These are phyloP conservation scores for Tylopilus balloui DNA, from an alignment of 768 basidiomycete genomes.

Conservation along the genomic window DNA sequence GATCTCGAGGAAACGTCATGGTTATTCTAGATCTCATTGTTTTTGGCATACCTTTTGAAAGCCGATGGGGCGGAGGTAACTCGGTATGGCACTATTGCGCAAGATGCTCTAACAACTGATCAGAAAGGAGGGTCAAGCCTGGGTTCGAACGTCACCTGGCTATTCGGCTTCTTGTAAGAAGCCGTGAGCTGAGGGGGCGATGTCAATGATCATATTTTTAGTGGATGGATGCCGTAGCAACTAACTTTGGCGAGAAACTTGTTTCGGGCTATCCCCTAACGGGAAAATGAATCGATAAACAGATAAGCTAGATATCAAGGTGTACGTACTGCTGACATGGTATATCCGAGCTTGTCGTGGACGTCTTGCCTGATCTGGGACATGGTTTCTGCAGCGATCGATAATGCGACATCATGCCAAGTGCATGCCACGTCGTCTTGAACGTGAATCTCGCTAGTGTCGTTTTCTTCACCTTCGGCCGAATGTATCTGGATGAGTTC, in stretches of 20 bases:
- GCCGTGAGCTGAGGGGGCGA: conserved; percentile 61
- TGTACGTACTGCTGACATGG: conserved; percentile 78
- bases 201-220: background rate
- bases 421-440: conserved; percentile 41
- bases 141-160: conserved; percentile 51
- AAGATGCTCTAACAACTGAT: conserved; percentile 62
- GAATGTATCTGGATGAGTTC: conserved; percentile 56
- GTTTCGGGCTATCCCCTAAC: conserved; percentile 83
- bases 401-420: conserved; percentile 92
- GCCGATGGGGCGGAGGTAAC: conserved; percentile 77
- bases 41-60: conserved; percentile 69
- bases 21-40: background rate
- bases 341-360: conserved; percentile 72
- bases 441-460: conserved; percentile 10
- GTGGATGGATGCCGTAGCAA: conserved; percentile 1
- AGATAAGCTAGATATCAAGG: background rate
- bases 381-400: conserved; percentile 87
- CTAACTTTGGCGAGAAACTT: conserved; percentile 91
- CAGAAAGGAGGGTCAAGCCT: background rate
- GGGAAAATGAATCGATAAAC: background rate
- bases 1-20: conserved; percentile 50
- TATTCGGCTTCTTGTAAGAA: conserved; percentile 88
- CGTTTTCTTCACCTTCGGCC: conserved; percentile 22
- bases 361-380: conserved; percentile 66
- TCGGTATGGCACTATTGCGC: conserved; percentile 75